These are phyloP conservation scores for Aspergillus avenaceus DNA, from an alignment of 495 filamentous ascomycete genomes.

Conservation along the genomic window DNA sequence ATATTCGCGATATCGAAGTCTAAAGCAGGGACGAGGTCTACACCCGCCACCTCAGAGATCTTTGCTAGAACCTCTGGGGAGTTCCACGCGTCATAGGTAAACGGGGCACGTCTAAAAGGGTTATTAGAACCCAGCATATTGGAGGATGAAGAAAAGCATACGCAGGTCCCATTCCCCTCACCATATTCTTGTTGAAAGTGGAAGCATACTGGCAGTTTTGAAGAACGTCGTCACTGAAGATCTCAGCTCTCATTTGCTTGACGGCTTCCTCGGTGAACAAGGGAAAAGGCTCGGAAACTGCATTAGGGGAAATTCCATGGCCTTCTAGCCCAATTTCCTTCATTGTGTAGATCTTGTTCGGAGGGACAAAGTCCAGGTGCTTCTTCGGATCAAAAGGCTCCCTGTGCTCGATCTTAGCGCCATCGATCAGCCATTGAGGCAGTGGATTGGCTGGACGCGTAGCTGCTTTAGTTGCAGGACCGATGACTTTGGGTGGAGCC, in stretches of 20 bases:
- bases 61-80: constrained; percentile 56
- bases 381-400: constrained; percentile 41
- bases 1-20: constrained; percentile 71
- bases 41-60: constrained; percentile 65
- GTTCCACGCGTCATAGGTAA: constrained; percentile 67
- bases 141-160: constrained; percentile 31
- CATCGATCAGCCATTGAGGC: constrained; percentile 13
- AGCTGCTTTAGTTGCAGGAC: constrained; percentile 14
- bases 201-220: constrained; percentile 58
- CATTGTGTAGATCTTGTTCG: constrained; percentile 42
- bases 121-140: background rate
- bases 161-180: constrained; percentile 62
- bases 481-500: constrained; percentile 7
- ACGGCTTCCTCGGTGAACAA: constrained; percentile 64
- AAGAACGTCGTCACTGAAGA: constrained; percentile 56
- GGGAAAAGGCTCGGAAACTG: constrained; percentile 65
- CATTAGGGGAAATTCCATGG: constrained; percentile 58
- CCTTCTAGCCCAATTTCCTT: constrained; percentile 52
- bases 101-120: constrained; percentile 50
- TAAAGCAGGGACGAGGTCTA: constrained; percentile 62
- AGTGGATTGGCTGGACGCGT: constrained; percentile 14
- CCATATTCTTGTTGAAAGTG: constrained; percentile 56
- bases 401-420: background rate
- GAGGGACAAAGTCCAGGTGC: constrained; percentile 49
- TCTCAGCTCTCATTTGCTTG: constrained; percentile 59